Evolutionary conservation across 257 asterid genomes (phyloP).

Genomic region (Gentiana dahurica): DNA sequence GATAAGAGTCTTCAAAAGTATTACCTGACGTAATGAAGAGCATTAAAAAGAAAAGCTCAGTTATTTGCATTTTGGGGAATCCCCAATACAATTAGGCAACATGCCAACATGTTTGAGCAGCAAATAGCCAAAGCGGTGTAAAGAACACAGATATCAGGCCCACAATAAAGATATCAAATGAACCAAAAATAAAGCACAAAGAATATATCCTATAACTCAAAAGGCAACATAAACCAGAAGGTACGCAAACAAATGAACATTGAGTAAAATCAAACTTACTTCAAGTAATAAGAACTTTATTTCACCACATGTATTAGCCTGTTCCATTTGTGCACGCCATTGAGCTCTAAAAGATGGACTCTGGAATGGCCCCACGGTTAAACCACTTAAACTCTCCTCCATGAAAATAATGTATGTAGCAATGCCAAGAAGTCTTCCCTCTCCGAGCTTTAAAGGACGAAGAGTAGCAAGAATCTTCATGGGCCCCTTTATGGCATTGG

Average conservation of each 20-base stretch:
- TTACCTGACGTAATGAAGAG: too few relatives aligned
- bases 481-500: conserved; percentile 60
- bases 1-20: too few relatives aligned
- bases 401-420: conserved; percentile 46
- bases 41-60: too few relatives aligned
- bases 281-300: conserved; percentile 62
- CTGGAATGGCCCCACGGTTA: conserved; percentile 54
- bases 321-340: conserved; percentile 65
- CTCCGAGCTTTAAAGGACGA: conserved; percentile 47
- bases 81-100: too few relatives aligned
- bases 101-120: too few relatives aligned
- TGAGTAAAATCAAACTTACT: conserved; percentile 19
- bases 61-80: too few relatives aligned
- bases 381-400: conserved; percentile 80
- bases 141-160: too few relatives aligned
- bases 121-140: too few relatives aligned
- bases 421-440: conserved; percentile 50
- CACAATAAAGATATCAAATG: too few relatives aligned
- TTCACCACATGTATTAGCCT: conserved; percentile 38
- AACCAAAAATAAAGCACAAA: neutral
- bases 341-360: conserved; percentile 41
- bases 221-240: neutral
- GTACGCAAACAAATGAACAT: neutral
- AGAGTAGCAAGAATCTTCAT: conserved; percentile 44
- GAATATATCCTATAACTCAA: neutral